Percentiles rank a stretch among this genome's conserved stretches.
phyloP scores from a whole-genome alignment of 1,139 yeast genomes.

The Hansenula anomala region DNA sequence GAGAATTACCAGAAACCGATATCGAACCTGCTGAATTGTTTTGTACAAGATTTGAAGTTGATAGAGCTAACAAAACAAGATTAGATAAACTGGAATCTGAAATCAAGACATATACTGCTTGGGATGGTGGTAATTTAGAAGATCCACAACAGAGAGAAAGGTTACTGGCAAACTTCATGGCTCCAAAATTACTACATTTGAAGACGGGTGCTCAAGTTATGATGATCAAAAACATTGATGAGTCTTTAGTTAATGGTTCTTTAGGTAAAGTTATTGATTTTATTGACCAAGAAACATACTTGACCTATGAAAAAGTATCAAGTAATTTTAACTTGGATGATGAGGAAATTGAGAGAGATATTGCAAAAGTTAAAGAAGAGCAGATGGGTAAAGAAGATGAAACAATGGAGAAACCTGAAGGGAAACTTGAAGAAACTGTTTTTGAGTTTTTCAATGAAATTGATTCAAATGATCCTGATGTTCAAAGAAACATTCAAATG shows the following conservation, averaged over 20 bases:
- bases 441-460: slow-evolving; percentile 44
- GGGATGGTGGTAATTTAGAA: slow-evolving; percentile 57
- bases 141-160: slow-evolving; percentile 38
- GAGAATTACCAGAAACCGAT: slow-evolving; percentile 63
- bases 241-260: slow-evolving; percentile 86
- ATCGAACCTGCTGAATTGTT: slow-evolving; percentile 83
- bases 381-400: slow-evolving; percentile 3
- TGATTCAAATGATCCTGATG: slow-evolving; percentile 24
- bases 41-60: slow-evolving; percentile 84
- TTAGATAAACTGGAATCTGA: slow-evolving; percentile 38
- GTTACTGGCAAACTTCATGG: slow-evolving; percentile 62
- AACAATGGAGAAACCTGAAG: slow-evolving; percentile 10
- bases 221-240: slow-evolving; percentile 91
- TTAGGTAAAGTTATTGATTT: slow-evolving; percentile 83
- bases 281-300: slow-evolving; percentile 50
- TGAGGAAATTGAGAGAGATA: slow-evolving; percentile 17
- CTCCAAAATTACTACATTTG: slow-evolving; percentile 56
- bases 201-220: slow-evolving; percentile 91
- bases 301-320: slow-evolving; percentile 28
- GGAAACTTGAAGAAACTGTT: slow-evolving; percentile 29
- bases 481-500: slow-evolving; percentile 26
- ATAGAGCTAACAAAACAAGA: slow-evolving; percentile 60
- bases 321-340: slow-evolving; percentile 14
- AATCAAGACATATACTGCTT: slow-evolving; percentile 49
- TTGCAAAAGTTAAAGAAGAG: slow-evolving; percentile 4